Conservation (phyloP, 2,329 filamentous ascomycete genomes). For the Lomentospora prolificans region DNA sequence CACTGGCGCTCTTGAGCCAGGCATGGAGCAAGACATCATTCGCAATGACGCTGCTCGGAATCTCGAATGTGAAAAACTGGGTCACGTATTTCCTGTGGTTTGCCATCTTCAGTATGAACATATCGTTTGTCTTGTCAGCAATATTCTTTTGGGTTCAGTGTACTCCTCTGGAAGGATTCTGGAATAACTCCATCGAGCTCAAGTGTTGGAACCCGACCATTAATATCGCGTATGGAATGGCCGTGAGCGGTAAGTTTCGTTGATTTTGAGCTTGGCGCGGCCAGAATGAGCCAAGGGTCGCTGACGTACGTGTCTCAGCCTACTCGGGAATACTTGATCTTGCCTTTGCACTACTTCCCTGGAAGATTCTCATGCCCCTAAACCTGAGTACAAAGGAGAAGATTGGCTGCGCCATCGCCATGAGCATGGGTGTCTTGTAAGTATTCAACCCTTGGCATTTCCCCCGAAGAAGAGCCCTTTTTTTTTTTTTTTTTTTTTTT, state of each 20-base stretch:
- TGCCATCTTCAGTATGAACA: slow-evolving; percentile 15
- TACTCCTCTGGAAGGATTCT: slow-evolving; percentile 10
- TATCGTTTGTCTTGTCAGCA: slow-evolving; percentile 14
- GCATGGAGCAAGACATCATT: slow-evolving; percentile 22
- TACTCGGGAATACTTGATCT: slow-evolving; percentile 28
- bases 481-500: too few relatives aligned
- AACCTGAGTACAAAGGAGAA: slow-evolving; percentile 28
- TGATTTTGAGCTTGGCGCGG: too few relatives aligned
- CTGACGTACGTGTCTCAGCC: too few relatives aligned
- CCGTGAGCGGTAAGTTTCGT: neutral
- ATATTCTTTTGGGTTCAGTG: slow-evolving; percentile 14
- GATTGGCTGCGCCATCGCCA: slow-evolving; percentile 26
- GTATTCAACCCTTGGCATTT: neutral
- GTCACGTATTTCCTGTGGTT: slow-evolving; percentile 12
- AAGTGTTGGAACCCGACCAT: slow-evolving; percentile 17
- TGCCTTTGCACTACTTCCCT: slow-evolving; percentile 26
- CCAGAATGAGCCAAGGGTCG: too few relatives aligned
- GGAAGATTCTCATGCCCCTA: slow-evolving; percentile 27
- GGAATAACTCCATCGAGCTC: slow-evolving; percentile 16
- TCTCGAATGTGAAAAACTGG: slow-evolving; percentile 12
- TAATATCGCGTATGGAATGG: slow-evolving; percentile 3
- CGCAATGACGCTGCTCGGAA: slow-evolving; percentile 18
- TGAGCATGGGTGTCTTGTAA: slow-evolving; percentile 32
- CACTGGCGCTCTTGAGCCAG: neutral
- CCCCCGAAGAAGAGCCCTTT: neutral